Evolutionary conservation across 805 yeast species (phyloP).

Genomic region (Candida morakotiae): DNA sequence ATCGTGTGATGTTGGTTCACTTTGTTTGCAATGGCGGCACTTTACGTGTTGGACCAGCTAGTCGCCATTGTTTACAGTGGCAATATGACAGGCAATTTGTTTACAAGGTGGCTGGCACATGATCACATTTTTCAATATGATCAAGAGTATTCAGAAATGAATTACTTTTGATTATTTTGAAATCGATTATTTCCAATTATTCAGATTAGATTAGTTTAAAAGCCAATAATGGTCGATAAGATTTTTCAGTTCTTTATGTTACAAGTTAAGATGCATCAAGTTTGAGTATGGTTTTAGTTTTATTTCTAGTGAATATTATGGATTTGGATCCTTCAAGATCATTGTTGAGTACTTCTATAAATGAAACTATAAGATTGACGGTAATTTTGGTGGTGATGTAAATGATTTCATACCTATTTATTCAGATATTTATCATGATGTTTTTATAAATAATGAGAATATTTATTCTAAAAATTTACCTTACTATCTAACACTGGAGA

Average conservation of each 20-base stretch:
- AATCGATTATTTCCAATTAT: no score
- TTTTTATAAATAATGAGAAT: constrained; percentile 49
- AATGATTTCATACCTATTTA: constrained; percentile 57
- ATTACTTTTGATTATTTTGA: no score
- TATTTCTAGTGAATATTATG: constrained; percentile 75
- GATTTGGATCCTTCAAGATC: constrained; percentile 67
- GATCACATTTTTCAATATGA: no score
- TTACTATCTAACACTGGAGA: constrained; percentile 47
- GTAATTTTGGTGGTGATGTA: constrained; percentile 58
- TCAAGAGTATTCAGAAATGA: no score
- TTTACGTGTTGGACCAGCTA: no score
- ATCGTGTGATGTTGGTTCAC: no score
- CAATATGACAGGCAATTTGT: no score
- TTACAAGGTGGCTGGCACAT: no score
- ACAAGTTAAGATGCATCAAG: constrained; percentile 89
- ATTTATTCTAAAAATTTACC: constrained; percentile 57
- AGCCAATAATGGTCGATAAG: no score
- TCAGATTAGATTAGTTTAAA: no score
- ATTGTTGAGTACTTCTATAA: constrained; percentile 69
- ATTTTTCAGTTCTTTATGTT: constrained; percentile 83
- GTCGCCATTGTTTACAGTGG: no score
- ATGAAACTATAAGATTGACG: constrained; percentile 55
- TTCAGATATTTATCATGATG: constrained; percentile 61
- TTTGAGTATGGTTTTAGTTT: constrained; percentile 60
- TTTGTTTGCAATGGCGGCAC: no score